These are phyloP conservation scores for Xylaria arbuscula DNA, from an alignment of 2,329 filamentous ascomycete species.

Conservation along the genomic window DNA sequence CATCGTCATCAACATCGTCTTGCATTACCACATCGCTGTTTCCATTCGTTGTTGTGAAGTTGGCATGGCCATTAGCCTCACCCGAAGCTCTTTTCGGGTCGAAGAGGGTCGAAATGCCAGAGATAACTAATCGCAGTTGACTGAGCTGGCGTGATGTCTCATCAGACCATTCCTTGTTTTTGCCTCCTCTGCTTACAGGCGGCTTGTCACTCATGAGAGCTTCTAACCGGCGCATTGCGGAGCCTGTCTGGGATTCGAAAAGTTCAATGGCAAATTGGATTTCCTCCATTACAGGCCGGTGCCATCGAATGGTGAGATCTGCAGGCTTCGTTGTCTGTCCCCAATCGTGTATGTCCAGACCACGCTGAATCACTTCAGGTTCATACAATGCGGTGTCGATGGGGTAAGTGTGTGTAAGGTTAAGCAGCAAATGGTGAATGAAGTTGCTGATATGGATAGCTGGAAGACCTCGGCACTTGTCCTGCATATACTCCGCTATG, in stretches of 20 bases:
- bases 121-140: conserved; percentile 87
- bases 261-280: conserved; percentile 89
- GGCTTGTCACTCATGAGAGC: conserved; percentile 84
- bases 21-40: conserved; percentile 58
- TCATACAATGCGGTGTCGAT: conserved; percentile 91
- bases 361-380: conserved; percentile 75
- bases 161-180: conserved; percentile 98
- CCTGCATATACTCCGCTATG: conserved; percentile 95
- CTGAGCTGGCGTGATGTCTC: conserved; percentile 92
- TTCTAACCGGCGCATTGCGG: conserved; percentile 78
- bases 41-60: conserved; percentile 52
- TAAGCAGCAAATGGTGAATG: conserved; percentile 94
- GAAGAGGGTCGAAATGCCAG: conserved; percentile 89
- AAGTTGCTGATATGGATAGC: conserved; percentile 98
- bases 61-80: conserved; percentile 53
- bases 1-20: conserved; percentile 62
- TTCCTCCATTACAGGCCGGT: conserved; percentile 82
- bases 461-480: conserved; percentile 91
- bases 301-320: conserved; percentile 89
- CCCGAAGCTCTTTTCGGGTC: conserved; percentile 79
- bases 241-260: conserved; percentile 84
- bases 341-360: conserved; percentile 84
- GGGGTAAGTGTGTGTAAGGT: conserved; percentile 93
- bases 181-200: conserved; percentile 88
- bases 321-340: conserved; percentile 79